phyloP scores from a whole-genome alignment of 78 protist genomes.

The Dictyostelium firmibasis region DNA sequence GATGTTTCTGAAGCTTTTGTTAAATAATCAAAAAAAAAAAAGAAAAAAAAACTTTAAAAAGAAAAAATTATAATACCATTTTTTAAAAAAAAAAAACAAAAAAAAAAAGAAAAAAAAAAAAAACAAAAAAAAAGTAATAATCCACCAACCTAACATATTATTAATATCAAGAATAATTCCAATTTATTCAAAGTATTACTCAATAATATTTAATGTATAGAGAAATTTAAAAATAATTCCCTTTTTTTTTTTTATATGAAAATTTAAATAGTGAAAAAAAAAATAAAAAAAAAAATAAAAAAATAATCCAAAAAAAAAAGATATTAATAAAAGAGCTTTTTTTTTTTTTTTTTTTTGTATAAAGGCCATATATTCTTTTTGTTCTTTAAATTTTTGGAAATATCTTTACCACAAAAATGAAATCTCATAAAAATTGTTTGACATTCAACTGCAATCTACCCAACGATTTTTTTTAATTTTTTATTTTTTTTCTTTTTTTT shows the following conservation, averaged over 20 bases:
- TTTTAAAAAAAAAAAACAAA: not conserved
- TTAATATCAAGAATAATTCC: not conserved
- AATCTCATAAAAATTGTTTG: not conserved
- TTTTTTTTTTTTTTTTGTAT: too few species aligned
- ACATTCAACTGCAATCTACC: too few species aligned
- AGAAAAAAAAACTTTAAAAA: not conserved
- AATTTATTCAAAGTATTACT: not conserved
- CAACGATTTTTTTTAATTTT: too few species aligned
- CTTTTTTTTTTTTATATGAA: not conserved
- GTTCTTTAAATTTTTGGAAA: too few species aligned
- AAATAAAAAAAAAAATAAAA: not conserved
- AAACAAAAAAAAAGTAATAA: not conserved
- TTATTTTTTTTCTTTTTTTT: too few species aligned
- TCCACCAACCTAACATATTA: not conserved
- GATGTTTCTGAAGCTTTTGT: slow-evolving; percentile 70
- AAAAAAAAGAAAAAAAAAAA: not conserved
- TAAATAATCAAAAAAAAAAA: slow-evolving; percentile 7
- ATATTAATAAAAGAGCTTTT: too few species aligned
- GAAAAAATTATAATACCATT: too few species aligned
- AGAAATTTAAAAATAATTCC: not conserved
- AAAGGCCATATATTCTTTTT: not conserved
- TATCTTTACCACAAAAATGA: not conserved
- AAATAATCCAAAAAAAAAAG: too few species aligned
- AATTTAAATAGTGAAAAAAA: not conserved
- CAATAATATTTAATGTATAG: slow-evolving; percentile 8